Base-by-base conservation (phyloP, 441 rosid species). In the Euphorbia schlechtendalii region DNA sequence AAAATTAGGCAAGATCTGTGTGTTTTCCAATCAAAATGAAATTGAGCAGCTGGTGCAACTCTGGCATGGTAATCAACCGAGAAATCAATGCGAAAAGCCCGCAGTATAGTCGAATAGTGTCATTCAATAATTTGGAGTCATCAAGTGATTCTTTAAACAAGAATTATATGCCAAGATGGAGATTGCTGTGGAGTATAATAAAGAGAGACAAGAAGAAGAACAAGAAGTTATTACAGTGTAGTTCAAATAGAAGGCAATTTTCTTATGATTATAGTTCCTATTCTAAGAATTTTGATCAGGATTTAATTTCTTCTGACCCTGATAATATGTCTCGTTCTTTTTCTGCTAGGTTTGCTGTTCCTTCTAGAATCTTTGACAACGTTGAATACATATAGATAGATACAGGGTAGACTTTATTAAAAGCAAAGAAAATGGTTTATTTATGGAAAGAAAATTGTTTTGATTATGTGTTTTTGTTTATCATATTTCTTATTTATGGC, bases 311-410 rank as follows among this genome's bases (percentile, higher is more conserved):
- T 27, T 72, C 74, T 3, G 90, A 83, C 74, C 86, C 87, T 14
- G 94, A 85, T 45, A 76, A 69, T 32, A 69, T 76, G 34, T 86
- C 86, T 1, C 78, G 92, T 45, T 84, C 92, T 27, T 90, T 90
- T 74, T 91, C 97, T 10, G 84, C 96, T 59, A 70, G 92, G 67
- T 91, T 91, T 68, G 90, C 92, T 48, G 83, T 81, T 64, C 82
- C 97, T 20, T 79, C 86, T 0, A 82, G 83, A 64, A 78, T 80
- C 64, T 82, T 81, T 69, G 76, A 66, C 51, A 57, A 74, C 53
- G 65, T 1, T 61, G 45, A 34, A 40, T 14, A n/a, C 13, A 58
- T 27, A 28, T 54, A 22, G 51, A 21, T 38, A 46, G 68, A 64
- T 6, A 36, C 3, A 24, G 74, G 11, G 8, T 38, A 5, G 11